phyloP scores from a whole-genome alignment of 192 early-diverging fungal species.

The Dissophora ornata region DNA sequence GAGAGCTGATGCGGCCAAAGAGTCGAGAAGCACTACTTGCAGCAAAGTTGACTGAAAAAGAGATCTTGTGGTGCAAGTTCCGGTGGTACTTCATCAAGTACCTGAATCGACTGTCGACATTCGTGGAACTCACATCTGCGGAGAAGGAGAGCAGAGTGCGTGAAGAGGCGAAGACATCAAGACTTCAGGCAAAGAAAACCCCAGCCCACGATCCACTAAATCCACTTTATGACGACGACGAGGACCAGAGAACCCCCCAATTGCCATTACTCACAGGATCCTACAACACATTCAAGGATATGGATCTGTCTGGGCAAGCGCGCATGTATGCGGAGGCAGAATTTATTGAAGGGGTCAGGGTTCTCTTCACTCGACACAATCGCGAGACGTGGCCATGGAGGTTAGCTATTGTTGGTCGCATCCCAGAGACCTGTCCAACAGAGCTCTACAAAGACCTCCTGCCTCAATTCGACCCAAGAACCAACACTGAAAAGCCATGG shows the following conservation, averaged over 20 bases:
- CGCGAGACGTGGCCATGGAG: slow-evolving; percentile 69
- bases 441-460: slow-evolving; percentile 55
- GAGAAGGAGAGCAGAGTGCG: slow-evolving; percentile 25
- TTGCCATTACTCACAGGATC: slow-evolving; percentile 55
- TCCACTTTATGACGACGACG: slow-evolving; percentile 20
- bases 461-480: slow-evolving; percentile 31
- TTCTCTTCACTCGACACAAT: slow-evolving; percentile 72
- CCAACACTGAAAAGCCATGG: slow-evolving; percentile 29
- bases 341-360: slow-evolving; percentile 66
- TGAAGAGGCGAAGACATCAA: slow-evolving; percentile 15
- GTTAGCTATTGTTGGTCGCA: slow-evolving; percentile 64
- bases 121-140: slow-evolving; percentile 59
- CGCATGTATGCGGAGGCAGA: slow-evolving; percentile 67
- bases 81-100: slow-evolving; percentile 70
- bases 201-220: slow-evolving; percentile 9
- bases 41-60: slow-evolving; percentile 34
- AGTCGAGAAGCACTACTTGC: slow-evolving; percentile 1
- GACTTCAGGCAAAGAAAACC: background rate
- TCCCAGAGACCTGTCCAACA: slow-evolving; percentile 69
- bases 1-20: slow-evolving; percentile 8
- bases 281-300: slow-evolving; percentile 69
- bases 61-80: slow-evolving; percentile 58
- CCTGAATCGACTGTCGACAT: slow-evolving; percentile 71
- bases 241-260: slow-evolving; percentile 23
- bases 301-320: slow-evolving; percentile 68